These are phyloP conservation scores for Fusarium sp. DNA, from an alignment of 2,329 filamentous ascomycete species.

Conservation along the genomic window DNA sequence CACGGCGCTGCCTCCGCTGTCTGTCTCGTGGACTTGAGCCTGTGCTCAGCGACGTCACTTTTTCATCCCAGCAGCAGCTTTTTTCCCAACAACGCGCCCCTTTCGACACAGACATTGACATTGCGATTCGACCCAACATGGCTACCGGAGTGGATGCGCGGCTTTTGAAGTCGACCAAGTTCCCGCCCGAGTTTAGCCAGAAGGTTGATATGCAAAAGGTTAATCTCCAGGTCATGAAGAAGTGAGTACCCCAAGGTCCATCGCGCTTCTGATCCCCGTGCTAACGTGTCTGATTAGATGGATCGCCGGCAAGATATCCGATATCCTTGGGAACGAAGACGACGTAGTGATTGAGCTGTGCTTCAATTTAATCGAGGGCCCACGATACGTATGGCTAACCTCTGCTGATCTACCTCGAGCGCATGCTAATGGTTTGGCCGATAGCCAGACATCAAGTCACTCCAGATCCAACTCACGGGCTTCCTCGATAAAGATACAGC, in stretches of 20 bases:
- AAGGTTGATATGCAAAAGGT: slow-evolving; percentile 99
- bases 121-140: slow-evolving; percentile 64
- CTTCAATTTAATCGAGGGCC: slow-evolving; percentile 77
- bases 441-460: slow-evolving; percentile 93
- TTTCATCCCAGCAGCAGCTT: slow-evolving; percentile 38
- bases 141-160: slow-evolving; percentile 89
- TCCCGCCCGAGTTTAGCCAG: slow-evolving; percentile 90
- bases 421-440: slow-evolving; percentile 42
- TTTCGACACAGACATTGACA: slow-evolving; percentile 28
- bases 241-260: slow-evolving; percentile 65
- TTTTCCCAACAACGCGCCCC: slow-evolving; percentile 38
- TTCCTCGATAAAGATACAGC: slow-evolving; percentile 95
- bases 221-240: slow-evolving; percentile 98
- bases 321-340: slow-evolving; percentile 92
- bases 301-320: slow-evolving; percentile 89
- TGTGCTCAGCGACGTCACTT: slow-evolving; percentile 48
- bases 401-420: slow-evolving; percentile 9
- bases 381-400: slow-evolving; percentile 74
- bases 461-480: slow-evolving; percentile 94
- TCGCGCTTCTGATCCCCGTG: slow-evolving; percentile 2
- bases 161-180: slow-evolving; percentile 90
- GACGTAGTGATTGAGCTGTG: slow-evolving; percentile 94
- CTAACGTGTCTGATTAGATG: slow-evolving; percentile 70
- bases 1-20: slow-evolving; percentile 1
- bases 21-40: slow-evolving; percentile 5